These are phyloP conservation scores for Myxozyma sirexii DNA, from an alignment of 805 yeast species.

Conservation along the genomic window DNA sequence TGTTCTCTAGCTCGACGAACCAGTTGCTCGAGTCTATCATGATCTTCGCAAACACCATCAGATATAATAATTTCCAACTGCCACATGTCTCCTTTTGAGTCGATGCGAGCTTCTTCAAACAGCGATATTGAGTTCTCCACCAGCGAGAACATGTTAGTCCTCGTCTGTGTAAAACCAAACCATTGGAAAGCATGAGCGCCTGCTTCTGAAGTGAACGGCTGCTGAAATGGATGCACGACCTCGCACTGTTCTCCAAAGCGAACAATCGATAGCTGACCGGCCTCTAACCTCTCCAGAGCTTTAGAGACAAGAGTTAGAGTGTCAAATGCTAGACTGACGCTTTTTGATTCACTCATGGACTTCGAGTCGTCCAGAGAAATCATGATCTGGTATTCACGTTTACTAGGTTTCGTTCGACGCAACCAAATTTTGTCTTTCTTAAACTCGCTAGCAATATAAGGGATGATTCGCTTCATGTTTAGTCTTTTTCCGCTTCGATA, in stretches of 20 bases:
- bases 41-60: slow-evolving; percentile 98
- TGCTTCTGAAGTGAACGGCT: slow-evolving; percentile 77
- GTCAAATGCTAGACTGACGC: slow-evolving; percentile 90
- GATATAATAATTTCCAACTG: slow-evolving; percentile 89
- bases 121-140: slow-evolving; percentile 71
- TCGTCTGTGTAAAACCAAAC: slow-evolving; percentile 87
- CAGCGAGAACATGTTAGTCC: slow-evolving; percentile 79
- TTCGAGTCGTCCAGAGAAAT: slow-evolving; percentile 96
- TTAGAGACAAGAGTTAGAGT: slow-evolving; percentile 91
- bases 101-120: slow-evolving; percentile 62
- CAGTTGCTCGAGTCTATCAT: slow-evolving; percentile 74
- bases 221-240: slow-evolving; percentile 87
- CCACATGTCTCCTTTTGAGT: slow-evolving; percentile 68
- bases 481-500: slow-evolving; percentile 95
- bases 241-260: slow-evolving; percentile 83
- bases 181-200: slow-evolving; percentile 84
- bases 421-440: slow-evolving; percentile 98
- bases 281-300: slow-evolving; percentile 89
- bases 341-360: slow-evolving; percentile 92
- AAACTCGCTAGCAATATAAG: slow-evolving; percentile 96
- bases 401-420: slow-evolving; percentile 94
- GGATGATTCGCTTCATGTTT: slow-evolving; percentile 96
- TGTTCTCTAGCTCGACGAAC: slow-evolving; percentile 92
- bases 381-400: slow-evolving; percentile 96
- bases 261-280: slow-evolving; percentile 89